Evolutionary conservation across 2,329 filamentous ascomycete genomes (phyloP), one percentile per base, ranked within the genome.

Genomic region (Grosmannia huntii): DNA sequence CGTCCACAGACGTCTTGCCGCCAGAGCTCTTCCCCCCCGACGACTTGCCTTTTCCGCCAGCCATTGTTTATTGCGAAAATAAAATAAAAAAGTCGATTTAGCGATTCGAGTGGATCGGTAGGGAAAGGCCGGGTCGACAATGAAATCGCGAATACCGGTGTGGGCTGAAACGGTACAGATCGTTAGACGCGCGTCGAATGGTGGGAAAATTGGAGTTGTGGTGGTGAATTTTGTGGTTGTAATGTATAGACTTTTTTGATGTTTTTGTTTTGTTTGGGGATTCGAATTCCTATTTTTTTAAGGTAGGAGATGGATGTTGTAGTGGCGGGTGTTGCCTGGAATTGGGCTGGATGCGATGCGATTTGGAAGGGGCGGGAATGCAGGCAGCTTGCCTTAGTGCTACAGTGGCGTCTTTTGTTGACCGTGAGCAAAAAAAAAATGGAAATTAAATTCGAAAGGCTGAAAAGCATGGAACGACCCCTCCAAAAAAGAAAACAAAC

Each of bases 41-140:
- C 64, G 85, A 89, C 80, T 90, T 95, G 81, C 91, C 91, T 82
- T 96, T 96, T 77, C 90, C 90, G 71, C 91, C 91, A 70, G 90
- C 73, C 81, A 84, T 83, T 75, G 71, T 75, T 33, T 49, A 48
- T 55, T 16, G 57, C 23, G 31, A 21, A 44, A 36, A 53, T 49
- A 53, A 57, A 21, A 11, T 5, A n/a, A 46, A 55, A 46, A 55
- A 21, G 27, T 33, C 31, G 57, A 27, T 41, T 48, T 41, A 27
- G 14, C 16, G 27, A 21, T 50, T 25, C 25, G 50, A 25, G 48
- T 27, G 46, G 25, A 50, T 27, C 48, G 48, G 48, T 14, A 19
- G 23, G 6, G 31, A 50, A 50, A 7, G 9, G 25, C n/a, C 41
- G 41, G 41, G 41, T 19, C 19, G 41, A 19, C 7, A 44, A 44